A percentile compares a stretch with the other conserved stretches of the same genome.
phyloP scores from a whole-genome alignment of 2,329 filamentous ascomycete genomes.

The Colletotrichum noveboracense region DNA sequence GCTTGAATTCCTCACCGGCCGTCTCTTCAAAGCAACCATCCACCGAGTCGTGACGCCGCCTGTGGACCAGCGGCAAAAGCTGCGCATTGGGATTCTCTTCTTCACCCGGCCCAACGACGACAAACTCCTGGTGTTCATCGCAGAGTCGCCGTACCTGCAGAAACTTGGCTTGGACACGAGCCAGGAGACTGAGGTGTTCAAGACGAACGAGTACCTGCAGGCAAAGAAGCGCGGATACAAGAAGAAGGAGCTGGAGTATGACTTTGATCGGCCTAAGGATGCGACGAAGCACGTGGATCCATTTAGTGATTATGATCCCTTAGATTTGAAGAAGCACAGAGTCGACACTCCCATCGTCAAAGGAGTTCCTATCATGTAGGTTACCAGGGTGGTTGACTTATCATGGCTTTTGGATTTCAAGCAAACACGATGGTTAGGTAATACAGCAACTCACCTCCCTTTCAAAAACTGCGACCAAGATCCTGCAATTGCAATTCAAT shows the following conservation, averaged over 20 bases:
- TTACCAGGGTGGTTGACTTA: no score
- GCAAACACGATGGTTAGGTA: no score
- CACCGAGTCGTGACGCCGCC: background rate
- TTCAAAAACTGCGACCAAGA: no score
- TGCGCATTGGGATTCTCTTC: background rate
- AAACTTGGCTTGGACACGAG: background rate
- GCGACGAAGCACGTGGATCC: background rate
- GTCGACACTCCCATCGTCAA: no score
- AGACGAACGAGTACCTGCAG: background rate
- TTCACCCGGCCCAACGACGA: background rate
- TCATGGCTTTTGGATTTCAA: no score
- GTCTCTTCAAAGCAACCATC: background rate
- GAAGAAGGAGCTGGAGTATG: background rate
- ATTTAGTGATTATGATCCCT: background rate
- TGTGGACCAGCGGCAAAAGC: background rate
- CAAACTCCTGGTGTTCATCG: background rate
- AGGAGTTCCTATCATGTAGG: no score
- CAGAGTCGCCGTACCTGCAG: background rate
- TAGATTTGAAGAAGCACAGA: background rate
- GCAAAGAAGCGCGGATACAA: background rate
- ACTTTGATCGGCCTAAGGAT: background rate
- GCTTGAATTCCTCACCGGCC: background rate
- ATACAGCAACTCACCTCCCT: no score
- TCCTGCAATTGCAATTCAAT: no score
- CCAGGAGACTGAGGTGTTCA: background rate